Base-by-base conservation (phyloP, 768 basidiomycete genomes). In the Cystoderma amianthinum region DNA sequence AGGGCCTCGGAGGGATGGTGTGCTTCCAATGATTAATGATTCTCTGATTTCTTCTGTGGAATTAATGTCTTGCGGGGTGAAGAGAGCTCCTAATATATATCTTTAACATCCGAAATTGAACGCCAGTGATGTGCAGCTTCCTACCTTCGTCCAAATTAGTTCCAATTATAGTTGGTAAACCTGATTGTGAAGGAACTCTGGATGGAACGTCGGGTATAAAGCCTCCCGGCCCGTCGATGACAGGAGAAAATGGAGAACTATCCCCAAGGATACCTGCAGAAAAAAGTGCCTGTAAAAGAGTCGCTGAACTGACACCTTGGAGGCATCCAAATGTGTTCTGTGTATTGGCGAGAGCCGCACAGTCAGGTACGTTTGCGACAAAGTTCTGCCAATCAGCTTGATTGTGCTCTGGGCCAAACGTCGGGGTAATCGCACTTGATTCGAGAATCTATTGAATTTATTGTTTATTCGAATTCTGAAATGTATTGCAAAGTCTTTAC, bases 91-190 rank as follows among this genome's bases (percentile, higher is more conserved):
- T 70, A 5, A 11, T 7, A 6, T 23, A n/a, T 19, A 13, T 20
- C 13, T 17, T 11, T 11, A 41, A 16, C 12, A 9, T 30, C 16
- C 23, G 13, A 25, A 16, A 17, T 36, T 10, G 28, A n/a, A 36
- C 51, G n/a, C n/a, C n/a, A n/a, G n/a, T n/a, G n/a, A n/a, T n/a
- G n/a, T n/a, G n/a, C n/a, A n/a, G n/a, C n/a, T n/a, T n/a, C n/a
- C n/a, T 17, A 71, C 73, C 71, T 61, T 74, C 72, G 48, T 75
- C 71, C 3, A 66, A 52, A 45, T 57, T 61, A 4, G 65, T 65
- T 11, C 72, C 71, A 35, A 66, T 52, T 19, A 75, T 72, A 45
- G 71, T 69, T 0, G 72, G 71, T 2, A 75, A 43, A 13, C 51
- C 49, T 0, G 66, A 47, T 38, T 48, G 2, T 38, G 59, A 46